These are phyloP conservation scores for Triticum monococcum DNA, from an alignment of 176 grass and related monocot species.

Conservation along the genomic window DNA sequence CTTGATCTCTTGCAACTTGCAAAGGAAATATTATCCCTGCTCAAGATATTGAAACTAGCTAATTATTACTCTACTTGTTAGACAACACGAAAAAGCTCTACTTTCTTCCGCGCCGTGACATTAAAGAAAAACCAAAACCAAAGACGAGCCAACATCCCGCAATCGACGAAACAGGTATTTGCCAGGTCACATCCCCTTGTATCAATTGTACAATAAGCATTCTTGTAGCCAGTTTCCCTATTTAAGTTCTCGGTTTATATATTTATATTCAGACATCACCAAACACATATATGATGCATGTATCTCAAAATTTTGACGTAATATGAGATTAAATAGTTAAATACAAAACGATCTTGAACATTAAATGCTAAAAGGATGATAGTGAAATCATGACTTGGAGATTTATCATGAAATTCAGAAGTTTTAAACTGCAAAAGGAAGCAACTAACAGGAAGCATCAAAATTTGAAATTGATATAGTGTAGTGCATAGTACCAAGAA, in stretches of 20 bases:
- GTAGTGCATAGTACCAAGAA: neutral
- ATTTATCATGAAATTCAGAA: neutral
- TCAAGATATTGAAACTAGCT: neutral
- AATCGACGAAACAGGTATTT: neutral
- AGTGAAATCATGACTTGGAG: neutral
- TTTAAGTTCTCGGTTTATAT: neutral
- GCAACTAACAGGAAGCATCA: neutral
- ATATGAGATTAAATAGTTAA: neutral
- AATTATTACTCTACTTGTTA: neutral
- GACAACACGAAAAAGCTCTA: neutral
- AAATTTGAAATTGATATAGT: neutral
- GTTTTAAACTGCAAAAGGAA: neutral
- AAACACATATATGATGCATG: constrained; percentile 1
- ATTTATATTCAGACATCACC: neutral
- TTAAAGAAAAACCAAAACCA: too few species aligned
- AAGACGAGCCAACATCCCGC: neutral
- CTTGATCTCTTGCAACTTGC: constrained; percentile 1
- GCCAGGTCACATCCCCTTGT: neutral
- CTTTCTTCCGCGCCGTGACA: neutral
- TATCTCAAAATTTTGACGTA: neutral
- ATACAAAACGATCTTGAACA: neutral
- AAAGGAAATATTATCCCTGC: neutral
- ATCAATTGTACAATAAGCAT: neutral
- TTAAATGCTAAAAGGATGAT: neutral
- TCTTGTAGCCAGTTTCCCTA: neutral